Evolutionary conservation across 2,329 filamentous ascomycete species (phyloP), one percentile per base, ranked within the genome.

Genomic region (Falciphora oryzae): DNA sequence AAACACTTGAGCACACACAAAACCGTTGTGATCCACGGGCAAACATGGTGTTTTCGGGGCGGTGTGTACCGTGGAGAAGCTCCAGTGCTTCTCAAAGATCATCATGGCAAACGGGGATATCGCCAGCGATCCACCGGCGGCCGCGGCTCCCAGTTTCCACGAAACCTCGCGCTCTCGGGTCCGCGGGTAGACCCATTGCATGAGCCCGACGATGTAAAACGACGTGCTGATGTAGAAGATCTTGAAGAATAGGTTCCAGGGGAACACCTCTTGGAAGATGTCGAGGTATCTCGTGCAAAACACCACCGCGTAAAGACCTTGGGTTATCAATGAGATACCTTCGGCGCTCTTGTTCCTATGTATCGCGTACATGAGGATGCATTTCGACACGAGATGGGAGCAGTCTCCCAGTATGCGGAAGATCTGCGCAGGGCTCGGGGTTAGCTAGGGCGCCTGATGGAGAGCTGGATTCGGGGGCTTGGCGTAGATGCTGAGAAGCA

Each of bases 161-260:
- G 93, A 91, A 71, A 92, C 86, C 79, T 98, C 94, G 63, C 88
- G 84, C 78, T 98, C 94, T 57, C 93, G 82, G n/a, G 93, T 96
- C 44, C 94, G 86, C 14, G 93, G 90, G 75, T 87, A 97, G 28
- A 93, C 80, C 77, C 88, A 89, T 75, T 92, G 89, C 93, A 98
- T 97, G 68, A 96, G 77, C 65, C 85, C 89, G 67, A 97, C 85
- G 71, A 93, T 95, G 76, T 97, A 97, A 67, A 93, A 83, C 1
- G 91, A 94, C 5, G 90, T 91, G 4, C 85, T 72, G 66, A 96
- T 90, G 78, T 97, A 98, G 78, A 96, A 92, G 67, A 95, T 83
- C 81, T 97, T 97, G 76, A 97, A 90, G 66, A 90, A 80, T 69
- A 89, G 85, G 77, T 95, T 94, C 86, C 90, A 95, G 66, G 71